phyloP scores from a whole-genome alignment of 768 basidiomycete genomes.

The Leucosporidium yakuticum region DNA sequence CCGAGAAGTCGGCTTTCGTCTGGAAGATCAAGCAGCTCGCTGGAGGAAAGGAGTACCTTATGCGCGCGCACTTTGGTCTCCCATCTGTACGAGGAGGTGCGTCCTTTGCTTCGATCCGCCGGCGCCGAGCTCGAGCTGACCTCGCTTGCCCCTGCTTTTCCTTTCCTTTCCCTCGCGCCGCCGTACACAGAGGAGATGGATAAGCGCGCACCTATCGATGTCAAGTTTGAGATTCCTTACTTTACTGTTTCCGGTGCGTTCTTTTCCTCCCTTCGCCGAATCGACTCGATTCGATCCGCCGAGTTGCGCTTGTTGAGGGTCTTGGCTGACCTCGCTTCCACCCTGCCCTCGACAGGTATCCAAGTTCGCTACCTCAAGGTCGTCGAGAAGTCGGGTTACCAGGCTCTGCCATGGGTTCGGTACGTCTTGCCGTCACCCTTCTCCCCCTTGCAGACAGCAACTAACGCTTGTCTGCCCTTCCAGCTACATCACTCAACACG shows the following conservation, averaged over 20 bases:
- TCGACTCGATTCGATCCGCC: background rate
- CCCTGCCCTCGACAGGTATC: conserved; percentile 59
- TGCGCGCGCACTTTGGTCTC: conserved; percentile 96
- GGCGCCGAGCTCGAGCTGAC: background rate
- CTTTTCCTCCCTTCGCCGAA: conserved; percentile 48
- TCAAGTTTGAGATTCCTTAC: conserved; percentile 98
- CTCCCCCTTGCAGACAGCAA: background rate
- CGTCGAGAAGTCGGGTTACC: conserved; percentile 97
- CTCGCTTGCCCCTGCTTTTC: background rate
- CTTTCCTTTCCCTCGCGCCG: background rate
- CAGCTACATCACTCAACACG: conserved; percentile 44
- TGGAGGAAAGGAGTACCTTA: conserved; percentile 90
- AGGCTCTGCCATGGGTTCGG: conserved; percentile 90
- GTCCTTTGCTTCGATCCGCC: conserved; percentile 40
- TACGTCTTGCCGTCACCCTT: conserved; percentile 68
- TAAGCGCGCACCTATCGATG: conserved; percentile 88
- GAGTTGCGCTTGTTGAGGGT: no score
- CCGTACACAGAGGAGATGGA: conserved; percentile 64
- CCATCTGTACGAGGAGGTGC: conserved; percentile 84
- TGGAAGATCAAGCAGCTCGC: conserved; percentile 99
- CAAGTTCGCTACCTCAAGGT: conserved; percentile 97
- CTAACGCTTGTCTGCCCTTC: no score
- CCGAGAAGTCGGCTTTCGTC: conserved; percentile 95
- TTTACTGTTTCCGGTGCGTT: conserved; percentile 95
- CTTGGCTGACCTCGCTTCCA: no score